Base-by-base conservation (phyloP, 768 basidiomycete genomes). In the Amanita brunnescens region DNA sequence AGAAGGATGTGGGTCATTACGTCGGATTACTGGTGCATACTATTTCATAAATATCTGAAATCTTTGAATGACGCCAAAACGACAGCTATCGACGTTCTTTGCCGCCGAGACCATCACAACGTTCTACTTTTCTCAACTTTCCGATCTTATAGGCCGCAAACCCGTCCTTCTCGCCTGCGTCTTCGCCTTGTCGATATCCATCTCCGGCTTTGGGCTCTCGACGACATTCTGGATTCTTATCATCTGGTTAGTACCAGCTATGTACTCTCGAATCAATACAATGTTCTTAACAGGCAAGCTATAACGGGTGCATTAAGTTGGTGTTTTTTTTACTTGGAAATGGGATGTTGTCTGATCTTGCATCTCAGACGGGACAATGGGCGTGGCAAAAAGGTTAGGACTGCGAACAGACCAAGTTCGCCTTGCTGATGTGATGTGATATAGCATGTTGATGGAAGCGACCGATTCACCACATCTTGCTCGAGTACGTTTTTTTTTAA, bases 71-170 rank as follows among this genome's bases (percentile, higher is more conserved):
- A 38, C n/a, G 1, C 6, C 1, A 16, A 1, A 26, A 4, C n/a
- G n/a, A 21, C 52, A 90, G 87, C 80, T 87, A 73, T 88, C 88
- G 0, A 59, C 86, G 10, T 90, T 87, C 65, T 89, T 81, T 56
- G 68, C 83, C 16, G 81, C 84, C 0, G 82, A 88, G 64, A 85
- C 85, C 0, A 61, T 78, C 46, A 87, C 84, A 1, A 79, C 87
- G 18, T 64, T 88, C 10, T 78, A 86, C 53, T 90, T 86, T 85
- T 82, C 83, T 61, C 75, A 82, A 12, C 49, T 80, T 12, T 88
- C 86, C 10, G 87, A 90, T 55, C 70, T 72, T 32, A 63, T 89
- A 37, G 88, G 88, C 16, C 79, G 88, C 38, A 87, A 83, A 57
- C 87, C 88, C 0, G 79, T 90, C 21, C 77, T 89, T 51, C 67